Percentiles rank a stretch among this genome's conserved stretches.
Evolutionary conservation across 768 basidiomycete genomes (phyloP).

Genomic region (Pleurotus eryngii): DNA sequence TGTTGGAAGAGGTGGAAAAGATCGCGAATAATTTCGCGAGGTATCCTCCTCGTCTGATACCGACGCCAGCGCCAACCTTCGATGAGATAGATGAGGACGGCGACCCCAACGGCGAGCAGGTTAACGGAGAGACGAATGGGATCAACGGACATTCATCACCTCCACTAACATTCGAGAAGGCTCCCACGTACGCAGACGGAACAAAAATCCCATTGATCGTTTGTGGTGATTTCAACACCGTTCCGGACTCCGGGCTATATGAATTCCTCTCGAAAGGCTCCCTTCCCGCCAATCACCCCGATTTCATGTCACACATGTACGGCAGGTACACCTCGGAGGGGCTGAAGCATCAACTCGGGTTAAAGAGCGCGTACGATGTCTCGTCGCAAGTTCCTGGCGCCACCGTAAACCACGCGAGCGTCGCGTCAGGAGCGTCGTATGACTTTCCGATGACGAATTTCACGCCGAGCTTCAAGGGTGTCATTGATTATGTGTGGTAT

Average conservation of each 20-base stretch:
- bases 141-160: slow-evolving; percentile 9
- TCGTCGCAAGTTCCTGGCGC: slow-evolving; percentile 20
- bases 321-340: slow-evolving; percentile 93
- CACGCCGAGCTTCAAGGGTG: slow-evolving; percentile 82
- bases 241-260: slow-evolving; percentile 84
- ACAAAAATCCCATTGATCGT: slow-evolving; percentile 88
- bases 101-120: slow-evolving; percentile 13
- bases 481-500: slow-evolving; percentile 95
- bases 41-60: slow-evolving; percentile 62
- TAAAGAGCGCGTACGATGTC: slow-evolving; percentile 82
- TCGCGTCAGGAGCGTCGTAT: no score
- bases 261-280: slow-evolving; percentile 80
- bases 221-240: slow-evolving; percentile 95
- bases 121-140: slow-evolving; percentile 2
- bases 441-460: slow-evolving; percentile 80
- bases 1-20: slow-evolving; percentile 93
- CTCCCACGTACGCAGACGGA: slow-evolving; percentile 77
- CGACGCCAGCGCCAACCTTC: slow-evolving; percentile 26
- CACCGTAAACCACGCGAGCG: slow-evolving; percentile 9
- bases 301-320: slow-evolving; percentile 90
- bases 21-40: slow-evolving; percentile 80
- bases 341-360: slow-evolving; percentile 68
- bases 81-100: slow-evolving; percentile 16
- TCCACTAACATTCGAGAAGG: slow-evolving; percentile 36
- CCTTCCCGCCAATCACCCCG: slow-evolving; percentile 72